These are phyloP conservation scores for Brassica juncea DNA, from an alignment of 345 rosid species.

Conservation along the genomic window DNA sequence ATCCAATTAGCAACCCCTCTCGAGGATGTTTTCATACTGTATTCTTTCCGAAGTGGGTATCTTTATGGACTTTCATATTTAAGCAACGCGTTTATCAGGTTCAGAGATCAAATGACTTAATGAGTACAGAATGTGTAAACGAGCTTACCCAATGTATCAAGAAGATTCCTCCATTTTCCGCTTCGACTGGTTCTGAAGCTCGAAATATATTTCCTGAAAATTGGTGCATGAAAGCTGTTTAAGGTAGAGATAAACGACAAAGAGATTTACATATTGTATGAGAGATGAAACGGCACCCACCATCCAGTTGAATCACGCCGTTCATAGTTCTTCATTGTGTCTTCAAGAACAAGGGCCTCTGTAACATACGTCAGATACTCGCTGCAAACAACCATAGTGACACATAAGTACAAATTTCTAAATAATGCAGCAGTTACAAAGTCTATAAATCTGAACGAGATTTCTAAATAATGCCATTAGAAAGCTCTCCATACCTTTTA, in stretches of 20 bases:
- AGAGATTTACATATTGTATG: not conserved
- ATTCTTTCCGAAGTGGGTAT: not conserved
- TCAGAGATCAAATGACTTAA: not conserved
- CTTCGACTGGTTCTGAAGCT: conserved; percentile 73
- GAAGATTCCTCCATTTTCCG: conserved; percentile 57
- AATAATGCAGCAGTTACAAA: not conserved
- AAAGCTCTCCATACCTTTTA: conserved; percentile 63
- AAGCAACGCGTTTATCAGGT: not conserved
- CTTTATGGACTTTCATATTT: not conserved
- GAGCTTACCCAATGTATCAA: conserved; percentile 73
- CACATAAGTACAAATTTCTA: not conserved
- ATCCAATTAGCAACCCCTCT: not conserved
- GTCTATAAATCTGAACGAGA: not conserved
- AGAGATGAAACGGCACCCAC: conserved; percentile 45
- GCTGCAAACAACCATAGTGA: conserved; percentile 46
- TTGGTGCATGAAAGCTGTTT: conserved; percentile 19
- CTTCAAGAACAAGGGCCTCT: conserved; percentile 93
- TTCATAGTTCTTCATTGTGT: conserved; percentile 83
- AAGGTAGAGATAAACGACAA: conserved; percentile 20
- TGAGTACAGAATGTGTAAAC: not conserved
- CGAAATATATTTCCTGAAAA: conserved; percentile 82
- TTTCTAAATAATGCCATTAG: not conserved
- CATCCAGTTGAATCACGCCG: conserved; percentile 87
- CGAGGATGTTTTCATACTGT: not conserved
- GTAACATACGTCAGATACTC: conserved; percentile 81